Evolutionary conservation across 331 rosid species (phyloP).

Genomic region (Telfairia occidentalis): DNA sequence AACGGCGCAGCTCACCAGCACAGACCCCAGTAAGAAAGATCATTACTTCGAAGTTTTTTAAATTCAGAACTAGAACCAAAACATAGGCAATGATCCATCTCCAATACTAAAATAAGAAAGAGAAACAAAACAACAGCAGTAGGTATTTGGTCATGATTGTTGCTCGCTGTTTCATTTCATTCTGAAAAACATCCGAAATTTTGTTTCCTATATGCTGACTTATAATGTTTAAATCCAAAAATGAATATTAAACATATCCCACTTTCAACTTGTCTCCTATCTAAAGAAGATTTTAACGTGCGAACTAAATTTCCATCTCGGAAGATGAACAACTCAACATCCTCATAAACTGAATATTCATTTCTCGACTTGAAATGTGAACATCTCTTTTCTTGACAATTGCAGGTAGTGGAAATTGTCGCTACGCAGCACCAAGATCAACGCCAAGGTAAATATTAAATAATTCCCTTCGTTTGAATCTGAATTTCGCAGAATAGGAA

Average conservation of each 20-base stretch:
- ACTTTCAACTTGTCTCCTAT: background rate
- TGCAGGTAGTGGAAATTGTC: slow-evolving; percentile 68
- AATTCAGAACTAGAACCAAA: background rate
- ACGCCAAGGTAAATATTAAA: slow-evolving; percentile 42
- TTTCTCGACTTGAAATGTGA: slow-evolving; percentile 10
- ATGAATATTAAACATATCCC: background rate
- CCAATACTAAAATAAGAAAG: background rate
- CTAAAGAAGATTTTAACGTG: background rate
- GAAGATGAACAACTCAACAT: background rate
- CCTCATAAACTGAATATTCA: background rate
- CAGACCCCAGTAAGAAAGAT: slow-evolving; percentile 71
- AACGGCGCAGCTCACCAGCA: slow-evolving; percentile 45
- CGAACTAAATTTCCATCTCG: background rate
- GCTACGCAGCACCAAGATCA: slow-evolving; percentile 36
- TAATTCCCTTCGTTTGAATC: slow-evolving; percentile 8
- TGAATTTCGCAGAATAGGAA: background rate
- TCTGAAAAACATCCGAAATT: background rate
- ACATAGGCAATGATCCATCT: background rate
- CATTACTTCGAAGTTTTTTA: background rate
- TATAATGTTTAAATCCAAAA: too few species aligned
- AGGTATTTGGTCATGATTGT: background rate
- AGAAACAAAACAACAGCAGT: background rate
- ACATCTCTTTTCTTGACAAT: slow-evolving; percentile 11
- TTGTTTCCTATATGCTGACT: background rate
- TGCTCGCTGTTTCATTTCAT: background rate